Evolutionary conservation across 106 monocot species (phyloP).

Genomic region (Apostasia ramifera): DNA sequence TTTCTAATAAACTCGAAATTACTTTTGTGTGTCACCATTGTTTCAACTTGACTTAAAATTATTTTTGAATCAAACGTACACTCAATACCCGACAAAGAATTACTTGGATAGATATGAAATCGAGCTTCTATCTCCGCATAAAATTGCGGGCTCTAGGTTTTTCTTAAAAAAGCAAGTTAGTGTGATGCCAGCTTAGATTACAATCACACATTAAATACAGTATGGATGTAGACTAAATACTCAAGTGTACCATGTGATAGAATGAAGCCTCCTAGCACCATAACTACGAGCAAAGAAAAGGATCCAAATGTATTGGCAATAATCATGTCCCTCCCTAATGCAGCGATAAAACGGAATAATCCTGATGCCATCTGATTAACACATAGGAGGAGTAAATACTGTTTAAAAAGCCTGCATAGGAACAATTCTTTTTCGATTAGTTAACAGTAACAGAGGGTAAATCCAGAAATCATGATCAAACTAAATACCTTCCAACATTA

Average conservation of each 20-base stretch:
- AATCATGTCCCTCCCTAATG: constrained; percentile 22
- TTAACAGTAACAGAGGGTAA: background rate
- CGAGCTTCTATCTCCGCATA: too few relatives aligned
- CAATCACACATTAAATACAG: background rate
- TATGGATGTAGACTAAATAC: background rate
- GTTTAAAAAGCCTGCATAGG: constrained; percentile 31
- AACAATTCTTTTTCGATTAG: too few relatives aligned
- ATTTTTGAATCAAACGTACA: too few relatives aligned
- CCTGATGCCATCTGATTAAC: constrained; percentile 35
- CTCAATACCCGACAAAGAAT: background rate
- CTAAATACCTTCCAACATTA: constrained; percentile 24
- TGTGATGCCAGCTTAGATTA: background rate
- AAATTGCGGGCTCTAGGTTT: too few relatives aligned
- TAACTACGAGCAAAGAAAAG: constrained; percentile 18
- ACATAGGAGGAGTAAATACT: constrained; percentile 22
- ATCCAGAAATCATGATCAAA: background rate
- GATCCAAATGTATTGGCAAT: constrained; percentile 31
- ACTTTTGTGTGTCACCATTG: too few relatives aligned
- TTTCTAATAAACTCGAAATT: too few relatives aligned
- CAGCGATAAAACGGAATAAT: constrained; percentile 37
- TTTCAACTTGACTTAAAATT: too few relatives aligned
- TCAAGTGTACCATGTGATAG: constrained; percentile 17
- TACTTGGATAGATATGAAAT: background rate
- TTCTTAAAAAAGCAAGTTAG: background rate
- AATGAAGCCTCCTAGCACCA: constrained; percentile 36